Evolutionary conservation across 2,329 filamentous ascomycete genomes (phyloP).

Genomic region (Stromatinia cepivora): DNA sequence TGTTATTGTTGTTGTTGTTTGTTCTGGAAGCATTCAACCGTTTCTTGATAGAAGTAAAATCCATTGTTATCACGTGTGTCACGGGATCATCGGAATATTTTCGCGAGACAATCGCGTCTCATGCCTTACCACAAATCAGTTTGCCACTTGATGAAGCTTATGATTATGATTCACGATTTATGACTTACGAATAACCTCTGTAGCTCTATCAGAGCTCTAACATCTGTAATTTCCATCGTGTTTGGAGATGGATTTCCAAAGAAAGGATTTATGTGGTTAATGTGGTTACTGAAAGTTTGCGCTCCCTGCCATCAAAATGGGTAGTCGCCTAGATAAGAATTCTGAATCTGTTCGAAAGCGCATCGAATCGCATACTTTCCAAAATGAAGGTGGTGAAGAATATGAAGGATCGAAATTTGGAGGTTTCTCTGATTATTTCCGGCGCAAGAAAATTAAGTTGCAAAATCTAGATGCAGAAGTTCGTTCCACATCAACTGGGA

Average conservation of each 20-base stretch:
- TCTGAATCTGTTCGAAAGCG: constrained; percentile 62
- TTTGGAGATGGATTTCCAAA: background rate
- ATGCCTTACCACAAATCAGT: background rate
- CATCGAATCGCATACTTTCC: constrained; percentile 68
- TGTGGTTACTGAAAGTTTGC: background rate
- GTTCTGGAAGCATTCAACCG: too few relatives aligned
- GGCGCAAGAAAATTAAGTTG: constrained; percentile 94
- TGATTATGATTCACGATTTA: background rate
- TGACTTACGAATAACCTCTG: background rate
- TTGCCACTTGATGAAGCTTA: background rate
- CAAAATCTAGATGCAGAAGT: constrained; percentile 90
- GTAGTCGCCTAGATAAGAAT: constrained; percentile 61
- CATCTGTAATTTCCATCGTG: background rate
- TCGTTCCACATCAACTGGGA: constrained; percentile 65
- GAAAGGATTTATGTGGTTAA: background rate
- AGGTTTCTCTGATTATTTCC: constrained; percentile 88
- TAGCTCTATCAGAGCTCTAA: background rate
- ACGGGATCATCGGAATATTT: too few relatives aligned
- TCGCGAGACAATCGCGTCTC: too few relatives aligned
- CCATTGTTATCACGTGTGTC: too few relatives aligned
- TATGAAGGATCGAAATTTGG: constrained; percentile 86
- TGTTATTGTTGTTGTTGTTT: too few relatives aligned
- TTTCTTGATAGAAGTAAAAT: too few relatives aligned
- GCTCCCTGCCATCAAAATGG: constrained; percentile 47
- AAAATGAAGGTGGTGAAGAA: constrained; percentile 83